Evolutionary conservation across 2,329 filamentous ascomycete genomes (phyloP), one percentile per base, ranked within the genome.

Genomic region (Diplodia scrobiculata): DNA sequence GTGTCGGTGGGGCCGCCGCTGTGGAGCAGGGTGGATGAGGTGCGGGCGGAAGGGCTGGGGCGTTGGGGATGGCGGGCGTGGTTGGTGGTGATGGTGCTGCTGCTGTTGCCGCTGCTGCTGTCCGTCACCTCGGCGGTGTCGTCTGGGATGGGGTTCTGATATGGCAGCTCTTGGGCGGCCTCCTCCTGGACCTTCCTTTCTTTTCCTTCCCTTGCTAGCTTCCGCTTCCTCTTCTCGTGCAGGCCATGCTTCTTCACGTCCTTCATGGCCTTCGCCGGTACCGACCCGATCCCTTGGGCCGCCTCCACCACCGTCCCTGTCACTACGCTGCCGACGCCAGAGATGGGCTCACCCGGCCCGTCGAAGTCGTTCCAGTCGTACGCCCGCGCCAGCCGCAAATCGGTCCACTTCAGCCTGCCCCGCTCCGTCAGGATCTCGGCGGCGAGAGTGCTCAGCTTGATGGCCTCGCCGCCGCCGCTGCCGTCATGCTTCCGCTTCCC

Each of bases 291-390:
- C 0, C 89, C 89, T n/a, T 82, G 41, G 80, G 88, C 84, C 0
- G 88, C 80, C 41, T 85, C 83, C 1, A 84, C 83, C 2, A 88
- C 73, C 0, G 85, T 86, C 2, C 82, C 81, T n/a, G 85, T 81
- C 4, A 91, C 70, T 0, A 87, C 88, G 11, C 86, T 85, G 38
- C 86, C 85, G 3, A 85, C 79, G 2, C 89, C 89, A 0, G 88
- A 90, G 13, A 92, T 79, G 0, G 89, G 89, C 72, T 91, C 89
- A 0, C 89, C 89, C 0, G 89, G 89, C 0, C 90, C 90, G 69
- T 90, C 88, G 71, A 91, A 91, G 71, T 91, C 89, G 70, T 91
- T 90, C 88, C 89, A 92, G 70, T 91, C 88, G 60, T 84, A 85
- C 71, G 90, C 87, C 9, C 89, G 81, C 9, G 90, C 72, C 0